Evolutionary conservation across 2,329 filamentous ascomycete species (phyloP).

Genomic region (Endoconidiophora laricicola): DNA sequence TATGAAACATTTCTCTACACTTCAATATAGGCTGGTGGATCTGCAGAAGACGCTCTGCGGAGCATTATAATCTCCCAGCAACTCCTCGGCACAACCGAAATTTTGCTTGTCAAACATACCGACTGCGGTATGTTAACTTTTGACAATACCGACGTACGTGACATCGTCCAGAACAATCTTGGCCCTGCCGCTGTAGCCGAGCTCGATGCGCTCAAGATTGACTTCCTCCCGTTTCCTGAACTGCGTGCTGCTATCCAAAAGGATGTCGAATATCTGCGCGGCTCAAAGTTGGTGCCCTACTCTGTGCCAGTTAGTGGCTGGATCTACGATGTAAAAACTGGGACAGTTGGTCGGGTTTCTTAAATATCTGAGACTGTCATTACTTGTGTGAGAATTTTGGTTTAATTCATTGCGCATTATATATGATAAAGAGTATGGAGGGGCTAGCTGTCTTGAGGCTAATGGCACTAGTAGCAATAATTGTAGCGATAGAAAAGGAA

Average conservation of each 20-base stretch:
- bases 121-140: conserved; percentile 59
- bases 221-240: conserved; percentile 45
- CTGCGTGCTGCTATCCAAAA: conserved; percentile 41
- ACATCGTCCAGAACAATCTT: conserved; percentile 36
- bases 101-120: conserved; percentile 59
- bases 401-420: too few species aligned
- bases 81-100: conserved; percentile 58
- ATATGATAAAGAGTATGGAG: too few species aligned
- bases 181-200: conserved; percentile 13
- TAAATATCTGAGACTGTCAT: background rate
- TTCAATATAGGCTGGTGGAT: conserved; percentile 35
- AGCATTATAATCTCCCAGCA: conserved; percentile 67
- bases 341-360: background rate
- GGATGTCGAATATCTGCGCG: conserved; percentile 44
- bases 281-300: conserved; percentile 36
- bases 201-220: conserved; percentile 14
- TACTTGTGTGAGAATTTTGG: too few species aligned
- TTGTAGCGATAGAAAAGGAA: too few species aligned
- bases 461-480: too few species aligned
- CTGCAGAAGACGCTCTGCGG: conserved; percentile 51
- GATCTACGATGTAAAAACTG: background rate
- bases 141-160: conserved; percentile 37
- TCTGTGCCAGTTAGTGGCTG: conserved; percentile 19
- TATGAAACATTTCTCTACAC: background rate
- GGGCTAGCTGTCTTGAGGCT: too few species aligned